Evolutionary conservation across 805 yeast genomes (phyloP).

Genomic region (Maudiozyma bulderi): DNA sequence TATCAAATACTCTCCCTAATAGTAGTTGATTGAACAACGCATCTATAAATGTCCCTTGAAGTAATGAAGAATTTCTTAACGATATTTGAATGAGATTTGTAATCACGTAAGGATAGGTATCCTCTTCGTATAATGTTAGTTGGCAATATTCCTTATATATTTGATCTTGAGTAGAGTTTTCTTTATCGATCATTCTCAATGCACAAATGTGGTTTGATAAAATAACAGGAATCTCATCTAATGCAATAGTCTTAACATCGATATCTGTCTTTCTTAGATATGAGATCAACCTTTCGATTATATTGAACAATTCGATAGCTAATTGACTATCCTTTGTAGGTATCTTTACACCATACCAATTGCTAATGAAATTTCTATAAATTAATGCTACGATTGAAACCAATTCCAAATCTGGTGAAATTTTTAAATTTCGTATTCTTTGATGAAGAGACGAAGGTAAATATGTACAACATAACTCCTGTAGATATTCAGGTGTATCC

Average conservation of each 20-base stretch:
- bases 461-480: conserved; percentile 19
- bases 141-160: conserved; percentile 8
- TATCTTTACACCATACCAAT: conserved; percentile 28
- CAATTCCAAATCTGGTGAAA: conserved; percentile 10
- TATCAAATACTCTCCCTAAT: conserved; percentile 18
- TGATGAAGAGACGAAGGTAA: conserved; percentile 15
- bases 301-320: conserved; percentile 9
- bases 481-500: conserved; percentile 19
- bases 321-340: conserved; percentile 20
- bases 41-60: conserved; percentile 19
- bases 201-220: conserved; percentile 14
- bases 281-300: conserved; percentile 8
- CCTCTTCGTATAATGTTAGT: conserved; percentile 7
- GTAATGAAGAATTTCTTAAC: conserved; percentile 10
- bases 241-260: conserved; percentile 4
- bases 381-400: conserved; percentile 21
- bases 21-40: conserved; percentile 17
- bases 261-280: conserved; percentile 8
- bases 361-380: conserved; percentile 17
- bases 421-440: conserved; percentile 6
- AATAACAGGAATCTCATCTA: conserved; percentile 23
- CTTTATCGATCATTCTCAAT: not conserved
- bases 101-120: conserved; percentile 14
- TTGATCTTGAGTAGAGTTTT: not conserved
- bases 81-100: conserved; percentile 7